A percentile compares a stretch with the other conserved stretches of the same genome.
Evolutionary conservation across 176 grass and related monocot species (phyloP).

Genomic region (Aegilops tauschii): DNA sequence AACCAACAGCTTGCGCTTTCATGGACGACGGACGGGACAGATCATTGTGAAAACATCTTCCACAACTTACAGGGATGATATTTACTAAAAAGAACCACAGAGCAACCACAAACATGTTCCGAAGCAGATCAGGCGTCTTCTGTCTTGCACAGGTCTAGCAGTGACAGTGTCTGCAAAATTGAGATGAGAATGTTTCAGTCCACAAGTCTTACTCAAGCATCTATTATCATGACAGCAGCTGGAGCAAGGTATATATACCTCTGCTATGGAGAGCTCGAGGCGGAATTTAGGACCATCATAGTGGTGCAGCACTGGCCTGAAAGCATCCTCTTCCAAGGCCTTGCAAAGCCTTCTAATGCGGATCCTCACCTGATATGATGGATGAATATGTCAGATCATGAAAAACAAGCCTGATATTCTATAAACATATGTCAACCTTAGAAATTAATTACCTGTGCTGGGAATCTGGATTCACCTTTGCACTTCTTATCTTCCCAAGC

Average conservation of each 20-base stretch:
- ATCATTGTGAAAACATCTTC: conserved; percentile 39
- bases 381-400: conserved; percentile 34
- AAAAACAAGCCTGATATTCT: background rate
- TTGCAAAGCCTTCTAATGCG: conserved; percentile 88
- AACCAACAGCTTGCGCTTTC: conserved; percentile 78
- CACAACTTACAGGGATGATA: conserved; percentile 56
- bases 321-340: conserved; percentile 96
- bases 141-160: conserved; percentile 90
- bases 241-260: conserved; percentile 48
- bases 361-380: conserved; percentile 77
- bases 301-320: conserved; percentile 95
- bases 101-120: conserved; percentile 20
- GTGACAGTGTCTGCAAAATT: conserved; percentile 76
- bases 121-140: conserved; percentile 58
- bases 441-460: conserved; percentile 66
- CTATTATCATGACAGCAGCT: background rate
- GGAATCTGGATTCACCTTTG: conserved; percentile 97
- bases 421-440: background rate
- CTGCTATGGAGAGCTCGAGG: conserved; percentile 92
- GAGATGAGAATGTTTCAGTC: conserved; percentile 12
- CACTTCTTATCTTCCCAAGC: conserved; percentile 99
- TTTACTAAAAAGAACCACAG: conserved; percentile 44
- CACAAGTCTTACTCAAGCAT: background rate
- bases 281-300: conserved; percentile 98
- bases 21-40: conserved; percentile 10